Evolutionary conservation across 1,284 basidiomycete genomes (phyloP).

Genomic region (Apiotrichum porosum): DNA sequence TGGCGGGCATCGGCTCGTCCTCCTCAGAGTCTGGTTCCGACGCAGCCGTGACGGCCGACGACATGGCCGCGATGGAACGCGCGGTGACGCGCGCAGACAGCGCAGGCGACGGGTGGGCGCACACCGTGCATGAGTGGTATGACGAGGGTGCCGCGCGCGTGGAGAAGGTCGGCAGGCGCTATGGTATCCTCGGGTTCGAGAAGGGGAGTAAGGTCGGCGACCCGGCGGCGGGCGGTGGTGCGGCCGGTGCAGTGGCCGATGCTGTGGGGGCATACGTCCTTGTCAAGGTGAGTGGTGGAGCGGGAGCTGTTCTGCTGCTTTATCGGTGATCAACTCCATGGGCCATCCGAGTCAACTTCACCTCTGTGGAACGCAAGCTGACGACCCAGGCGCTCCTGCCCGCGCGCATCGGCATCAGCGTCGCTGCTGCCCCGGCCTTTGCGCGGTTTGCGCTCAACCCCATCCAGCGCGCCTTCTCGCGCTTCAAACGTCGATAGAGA

Average conservation of each 20-base stretch:
- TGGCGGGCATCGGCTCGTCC: slow-evolving; percentile 12
- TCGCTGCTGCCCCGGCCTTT: slow-evolving; percentile 71
- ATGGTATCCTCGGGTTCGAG: slow-evolving; percentile 75
- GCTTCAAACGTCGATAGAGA: neutral
- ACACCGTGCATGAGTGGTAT: slow-evolving; percentile 58
- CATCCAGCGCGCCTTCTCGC: neutral
- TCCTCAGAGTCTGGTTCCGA: slow-evolving; percentile 6
- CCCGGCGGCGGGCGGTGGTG: slow-evolving; percentile 8
- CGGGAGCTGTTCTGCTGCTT: slow-evolving; percentile 1
- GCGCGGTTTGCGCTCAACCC: slow-evolving; percentile 52
- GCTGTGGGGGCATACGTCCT: slow-evolving; percentile 74
- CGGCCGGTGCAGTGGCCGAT: slow-evolving; percentile 39
- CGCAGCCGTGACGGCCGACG: neutral
- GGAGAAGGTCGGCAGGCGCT: slow-evolving; percentile 65
- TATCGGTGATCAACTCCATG: neutral
- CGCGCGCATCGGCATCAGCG: slow-evolving; percentile 64
- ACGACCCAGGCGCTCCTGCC: slow-evolving; percentile 65
- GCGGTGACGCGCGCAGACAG: slow-evolving; percentile 47
- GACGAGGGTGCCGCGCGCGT: slow-evolving; percentile 69
- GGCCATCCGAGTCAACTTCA: too few species aligned
- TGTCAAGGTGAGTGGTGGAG: slow-evolving; percentile 63
- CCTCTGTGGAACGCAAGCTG: too few species aligned
- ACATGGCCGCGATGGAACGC: neutral
- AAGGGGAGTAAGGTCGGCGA: slow-evolving; percentile 44
- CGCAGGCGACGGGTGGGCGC: slow-evolving; percentile 13